Base-by-base conservation (phyloP, 2,329 filamentous ascomycete species). In the Drechslera avenae region DNA sequence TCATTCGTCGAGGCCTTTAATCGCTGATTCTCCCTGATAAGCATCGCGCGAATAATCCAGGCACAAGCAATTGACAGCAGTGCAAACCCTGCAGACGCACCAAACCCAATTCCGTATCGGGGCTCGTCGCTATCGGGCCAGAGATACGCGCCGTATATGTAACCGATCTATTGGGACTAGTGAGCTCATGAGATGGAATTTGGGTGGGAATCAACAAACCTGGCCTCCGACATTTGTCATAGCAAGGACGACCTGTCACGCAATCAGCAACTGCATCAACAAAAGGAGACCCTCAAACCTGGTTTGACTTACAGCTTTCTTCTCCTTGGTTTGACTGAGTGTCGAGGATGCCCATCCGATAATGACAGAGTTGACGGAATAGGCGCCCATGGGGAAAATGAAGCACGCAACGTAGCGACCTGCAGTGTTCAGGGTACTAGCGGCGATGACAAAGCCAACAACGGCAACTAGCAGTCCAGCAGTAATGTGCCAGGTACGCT, bases 401-500 rank as follows among this genome's bases (percentile, higher is more conserved):
- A 69, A 69, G 50, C 65, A 68, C 1, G 66, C 64, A 1, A 68
- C 35, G 26, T 69, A 69, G 3, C 66, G 58, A 2, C 58, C 66
- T 2, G 65, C 65, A 0, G 64, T 68, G 39, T 67, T 66, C 34
- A 69, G 5, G 0, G 65, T 68, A 32, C 57, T 62, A 4, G 65
- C 65, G 14, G 65, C 62, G 19, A 68, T 68, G 5, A 76, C 66
- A 32, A 79, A 79, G 2, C 78, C 78, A 0, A 70, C 67, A 2
- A 80, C 66, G 2, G 76, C 75, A 17, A 76, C 59, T 0, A 64
- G 50, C 3, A 80, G 62, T 2, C 77, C 75, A 3, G 48, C 64
- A 0, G 78, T 79, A 35, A 81, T 80, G 44, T 81, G 79, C 76
- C 76, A 80, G 0, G 78, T 79, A 10, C 78, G 73, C 56, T 81